Evolutionary conservation across 495 filamentous ascomycete genomes (phyloP), one percentile per base, ranked within the genome.

Genomic region (Glutinoglossum americanum): DNA sequence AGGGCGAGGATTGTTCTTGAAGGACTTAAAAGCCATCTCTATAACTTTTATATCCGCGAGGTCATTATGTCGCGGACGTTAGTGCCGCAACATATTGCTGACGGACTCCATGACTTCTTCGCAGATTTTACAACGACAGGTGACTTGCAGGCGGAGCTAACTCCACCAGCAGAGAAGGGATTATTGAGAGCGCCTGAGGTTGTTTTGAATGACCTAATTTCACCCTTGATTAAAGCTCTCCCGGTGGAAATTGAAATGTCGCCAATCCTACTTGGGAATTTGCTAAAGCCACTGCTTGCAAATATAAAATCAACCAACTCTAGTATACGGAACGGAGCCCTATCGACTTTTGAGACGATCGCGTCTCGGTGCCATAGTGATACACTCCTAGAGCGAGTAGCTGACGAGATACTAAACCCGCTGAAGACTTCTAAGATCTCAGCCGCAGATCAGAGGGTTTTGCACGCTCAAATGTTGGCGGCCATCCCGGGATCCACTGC

Each of bases 121-220:
- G 62, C 69, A 15, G 72, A 70, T 8, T 95, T 92, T 61, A 72
- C 85, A n/a, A 80, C 79, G 1, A 65, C 78, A 9, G 84, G 85
- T 44, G 88, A 95, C 57, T 66, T 98, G 10, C 72, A 76, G 51
- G 80, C 79, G 57, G 83, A 92, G 41, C 60, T 96, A 35, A 72
- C 88, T 26, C 87, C 92, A 48, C 72, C 86, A 0, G 70, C 97
- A 5, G 92, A 98, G 62, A 93, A 93, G 67, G 82, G 84, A 0
- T 77, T 98, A 41, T 68, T 98, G 44, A 77, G 92, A 67, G 81
- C 92, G 19, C 92, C 92, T 0, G 92, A 98, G 66, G 82, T 97
- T 35, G 81, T 94, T 13, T 72, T 96, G 27, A 78, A 80, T 60
- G 83, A 84, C 59, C 69, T 97, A 35, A 71, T 95, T 37, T 73